phyloP scores from a whole-genome alignment of 78 protist genomes.

The Dictyostelium capitatum region DNA sequence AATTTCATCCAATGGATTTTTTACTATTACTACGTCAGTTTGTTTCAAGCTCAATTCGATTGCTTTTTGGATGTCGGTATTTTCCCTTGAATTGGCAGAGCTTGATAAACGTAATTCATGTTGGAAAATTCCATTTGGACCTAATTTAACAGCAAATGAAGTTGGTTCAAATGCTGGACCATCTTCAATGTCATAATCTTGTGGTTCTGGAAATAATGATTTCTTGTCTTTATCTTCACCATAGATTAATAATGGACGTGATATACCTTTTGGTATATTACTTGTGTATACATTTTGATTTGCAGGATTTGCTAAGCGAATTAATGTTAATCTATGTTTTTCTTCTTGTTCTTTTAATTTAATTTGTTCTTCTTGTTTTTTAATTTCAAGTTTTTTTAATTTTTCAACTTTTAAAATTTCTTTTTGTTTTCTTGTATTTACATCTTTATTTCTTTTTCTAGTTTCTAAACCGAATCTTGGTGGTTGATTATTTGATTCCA shows the following conservation, averaged over 20 bases:
- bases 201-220: slow-evolving; percentile 28
- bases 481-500: slow-evolving; percentile 31
- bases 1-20: slow-evolving; percentile 9
- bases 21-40: not conserved
- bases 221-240: slow-evolving; percentile 14
- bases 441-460: slow-evolving; percentile 55
- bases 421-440: slow-evolving; percentile 49
- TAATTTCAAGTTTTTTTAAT: slow-evolving; percentile 32
- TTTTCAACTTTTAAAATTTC: slow-evolving; percentile 33
- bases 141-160: not conserved
- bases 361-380: not conserved
- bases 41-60: slow-evolving; percentile 51
- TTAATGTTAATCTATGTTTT: slow-evolving; percentile 26
- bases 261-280: not conserved
- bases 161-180: not conserved
- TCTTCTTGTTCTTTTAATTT: not conserved
- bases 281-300: not conserved
- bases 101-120: slow-evolving; percentile 22
- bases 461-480: slow-evolving; percentile 71
- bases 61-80: slow-evolving; percentile 56
- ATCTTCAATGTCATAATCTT: slow-evolving; percentile 43
- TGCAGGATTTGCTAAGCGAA: not conserved
- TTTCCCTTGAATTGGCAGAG: slow-evolving; percentile 5
- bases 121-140: slow-evolving; percentile 35
- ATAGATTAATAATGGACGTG: slow-evolving; percentile 12